phyloP scores from a whole-genome alignment of 1,284 basidiomycete species.

The Ustilago esculenta region DNA sequence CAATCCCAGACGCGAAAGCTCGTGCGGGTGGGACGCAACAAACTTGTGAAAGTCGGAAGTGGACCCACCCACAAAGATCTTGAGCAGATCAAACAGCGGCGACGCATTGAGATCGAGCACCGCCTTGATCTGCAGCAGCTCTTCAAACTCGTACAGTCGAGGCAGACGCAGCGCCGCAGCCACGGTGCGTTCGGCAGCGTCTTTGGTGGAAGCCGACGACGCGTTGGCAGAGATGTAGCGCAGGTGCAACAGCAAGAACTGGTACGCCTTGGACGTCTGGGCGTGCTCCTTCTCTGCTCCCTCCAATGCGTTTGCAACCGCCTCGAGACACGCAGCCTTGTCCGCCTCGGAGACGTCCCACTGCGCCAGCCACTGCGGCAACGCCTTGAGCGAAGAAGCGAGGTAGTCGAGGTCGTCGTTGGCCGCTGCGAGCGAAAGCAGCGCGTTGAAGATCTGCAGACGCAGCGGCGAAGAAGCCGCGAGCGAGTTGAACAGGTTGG shows the following conservation, averaged over 20 bases:
- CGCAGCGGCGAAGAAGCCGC: conserved; percentile 52
- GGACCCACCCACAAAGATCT: conserved; percentile 59
- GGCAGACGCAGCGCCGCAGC: conserved; percentile 59
- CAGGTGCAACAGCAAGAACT: conserved; percentile 59
- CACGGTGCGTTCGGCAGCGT: conserved; percentile 54
- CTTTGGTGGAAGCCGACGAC: conserved; percentile 8
- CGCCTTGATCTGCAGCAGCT: conserved; percentile 53
- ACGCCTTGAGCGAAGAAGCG: conserved; percentile 42
- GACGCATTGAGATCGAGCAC: conserved; percentile 47
- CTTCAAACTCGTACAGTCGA: conserved; percentile 63
- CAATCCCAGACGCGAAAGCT: conserved; percentile 46
- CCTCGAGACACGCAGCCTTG: conserved; percentile 53
- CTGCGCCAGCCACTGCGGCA: conserved; percentile 62
- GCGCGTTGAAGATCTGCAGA: conserved; percentile 49
- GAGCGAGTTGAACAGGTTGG: conserved; percentile 65
- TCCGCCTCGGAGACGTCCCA: conserved; percentile 53
- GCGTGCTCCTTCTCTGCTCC: conserved; percentile 50
- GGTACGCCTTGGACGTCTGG: conserved; percentile 53
- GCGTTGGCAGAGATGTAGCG: conserved; percentile 54
- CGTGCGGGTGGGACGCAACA: conserved; percentile 11
- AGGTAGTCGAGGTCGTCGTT: conserved; percentile 65
- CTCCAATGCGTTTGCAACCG: conserved; percentile 55
- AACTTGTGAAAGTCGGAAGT: conserved; percentile 50
- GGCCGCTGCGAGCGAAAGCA: conserved; percentile 53
- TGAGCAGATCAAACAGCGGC: conserved; percentile 54